These are phyloP conservation scores for Entomortierella beljakovae DNA, from an alignment of 192 early-diverging fungal species.

Conservation along the genomic window DNA sequence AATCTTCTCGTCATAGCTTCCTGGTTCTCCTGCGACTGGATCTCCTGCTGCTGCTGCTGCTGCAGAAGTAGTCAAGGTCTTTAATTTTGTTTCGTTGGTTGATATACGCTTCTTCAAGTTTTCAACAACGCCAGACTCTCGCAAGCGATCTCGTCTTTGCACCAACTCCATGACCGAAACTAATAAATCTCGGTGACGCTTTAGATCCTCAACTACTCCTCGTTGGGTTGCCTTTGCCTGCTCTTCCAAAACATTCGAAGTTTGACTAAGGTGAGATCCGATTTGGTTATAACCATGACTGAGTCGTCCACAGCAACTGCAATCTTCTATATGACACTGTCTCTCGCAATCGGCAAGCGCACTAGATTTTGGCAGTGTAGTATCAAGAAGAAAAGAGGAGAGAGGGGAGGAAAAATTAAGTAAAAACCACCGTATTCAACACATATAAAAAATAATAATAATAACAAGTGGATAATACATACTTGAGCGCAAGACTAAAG, in stretches of 20 bases:
- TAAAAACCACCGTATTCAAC: no score
- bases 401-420: no score
- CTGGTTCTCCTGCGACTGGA: neutral
- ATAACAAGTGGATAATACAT: no score
- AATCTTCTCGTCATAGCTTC: conserved; percentile 20
- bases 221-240: conserved; percentile 58
- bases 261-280: conserved; percentile 34
- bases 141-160: conserved; percentile 62
- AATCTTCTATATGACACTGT: conserved; percentile 66
- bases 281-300: conserved; percentile 52
- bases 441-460: no score
- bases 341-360: conserved; percentile 62
- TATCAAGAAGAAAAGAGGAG: no score
- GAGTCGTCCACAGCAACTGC: conserved; percentile 63
- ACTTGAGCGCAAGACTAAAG: conserved; percentile 70
- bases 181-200: conserved; percentile 71
- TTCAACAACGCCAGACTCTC: conserved; percentile 54
- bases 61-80: neutral
- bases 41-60: conserved; percentile 6
- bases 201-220: conserved; percentile 73
- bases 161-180: conserved; percentile 65
- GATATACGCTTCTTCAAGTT: conserved; percentile 62
- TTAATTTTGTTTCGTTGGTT: conserved; percentile 57
- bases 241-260: conserved; percentile 44
- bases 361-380: neutral